Percentiles rank a stretch among this genome's conserved stretches.
These are phyloP conservation scores for Podila epigama DNA, from an alignment of 192 early-diverging fungal genomes.

Conservation along the genomic window DNA sequence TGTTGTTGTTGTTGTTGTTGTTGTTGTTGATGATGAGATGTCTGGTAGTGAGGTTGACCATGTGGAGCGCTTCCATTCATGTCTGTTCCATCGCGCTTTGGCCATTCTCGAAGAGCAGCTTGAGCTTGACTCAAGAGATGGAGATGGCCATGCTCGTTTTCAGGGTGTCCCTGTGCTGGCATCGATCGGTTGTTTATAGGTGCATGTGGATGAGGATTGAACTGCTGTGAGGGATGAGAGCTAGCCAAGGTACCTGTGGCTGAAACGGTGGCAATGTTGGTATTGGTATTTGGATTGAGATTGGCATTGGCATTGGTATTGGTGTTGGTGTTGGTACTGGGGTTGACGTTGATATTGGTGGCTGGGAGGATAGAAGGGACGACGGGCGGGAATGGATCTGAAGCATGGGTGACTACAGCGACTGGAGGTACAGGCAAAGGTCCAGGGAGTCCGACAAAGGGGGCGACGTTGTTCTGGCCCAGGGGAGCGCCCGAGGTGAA, in stretches of 20 bases:
- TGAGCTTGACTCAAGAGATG: conserved; percentile 44
- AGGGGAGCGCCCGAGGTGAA: conserved; percentile 22
- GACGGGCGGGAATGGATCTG: conserved; percentile 20
- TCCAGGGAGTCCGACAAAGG: conserved; percentile 26
- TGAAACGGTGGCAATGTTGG: too few relatives aligned
- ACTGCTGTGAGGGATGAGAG: conserved; percentile 4
- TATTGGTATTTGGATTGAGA: conserved; percentile 2
- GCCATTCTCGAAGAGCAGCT: conserved; percentile 28
- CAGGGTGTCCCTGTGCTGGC: conserved; percentile 9
- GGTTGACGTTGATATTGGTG: background rate
- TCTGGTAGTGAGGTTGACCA: conserved; percentile 1
- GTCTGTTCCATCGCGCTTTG: conserved; percentile 32
- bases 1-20: background rate
- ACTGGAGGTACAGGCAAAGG: conserved; percentile 15
- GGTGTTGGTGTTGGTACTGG: background rate
- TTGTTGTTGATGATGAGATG: background rate
- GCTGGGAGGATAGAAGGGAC: conserved; percentile 4
- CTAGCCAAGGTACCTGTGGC: too few relatives aligned
- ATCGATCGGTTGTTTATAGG: conserved; percentile 5
- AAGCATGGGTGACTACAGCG: conserved; percentile 3
- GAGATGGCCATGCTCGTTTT: conserved; percentile 27
- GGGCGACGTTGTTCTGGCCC: conserved; percentile 11
- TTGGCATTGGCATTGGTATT: conserved; percentile 4
- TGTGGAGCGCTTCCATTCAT: conserved; percentile 13
- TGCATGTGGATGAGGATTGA: background rate